Percentiles rank a stretch among this genome's conserved stretches.
Conservation (phyloP, 805 yeast species). For the Pichia nakasei region DNA sequence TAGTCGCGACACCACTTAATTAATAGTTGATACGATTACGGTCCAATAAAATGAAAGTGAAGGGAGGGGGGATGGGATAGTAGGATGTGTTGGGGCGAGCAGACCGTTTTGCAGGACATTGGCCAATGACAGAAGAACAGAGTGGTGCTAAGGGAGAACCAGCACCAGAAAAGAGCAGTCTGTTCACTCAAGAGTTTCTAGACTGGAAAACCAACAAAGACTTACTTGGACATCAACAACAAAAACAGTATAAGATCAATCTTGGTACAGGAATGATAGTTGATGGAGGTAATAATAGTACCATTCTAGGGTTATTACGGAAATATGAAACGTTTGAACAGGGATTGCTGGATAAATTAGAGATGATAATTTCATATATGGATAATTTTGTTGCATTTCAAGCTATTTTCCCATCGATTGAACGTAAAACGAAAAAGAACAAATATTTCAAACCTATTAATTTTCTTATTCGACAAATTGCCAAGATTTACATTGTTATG, state of each 20-base stretch:
- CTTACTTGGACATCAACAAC: not conserved
- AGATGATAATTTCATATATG: constrained; percentile 19
- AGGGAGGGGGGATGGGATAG: too few relatives aligned
- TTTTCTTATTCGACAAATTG: constrained; percentile 15
- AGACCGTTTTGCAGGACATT: too few relatives aligned
- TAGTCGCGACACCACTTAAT: too few relatives aligned
- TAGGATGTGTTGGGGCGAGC: too few relatives aligned
- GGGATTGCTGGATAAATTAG: constrained; percentile 15
- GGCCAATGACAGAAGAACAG: not conserved
- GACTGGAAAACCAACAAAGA: not conserved
- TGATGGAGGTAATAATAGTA: too few relatives aligned
- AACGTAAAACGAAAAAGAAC: not conserved
- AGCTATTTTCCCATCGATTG: constrained; percentile 16
- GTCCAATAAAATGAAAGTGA: too few relatives aligned
- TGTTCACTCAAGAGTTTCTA: not conserved
- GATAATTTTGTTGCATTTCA: constrained; percentile 24
- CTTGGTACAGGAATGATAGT: too few relatives aligned
- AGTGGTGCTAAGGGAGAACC: too few relatives aligned
- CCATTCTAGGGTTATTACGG: too few relatives aligned
- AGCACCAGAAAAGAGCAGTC: too few relatives aligned
- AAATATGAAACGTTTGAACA: constrained; percentile 16
- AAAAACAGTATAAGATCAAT: too few relatives aligned
- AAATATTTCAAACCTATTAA: constrained; percentile 11
- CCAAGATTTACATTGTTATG: constrained; percentile 24
- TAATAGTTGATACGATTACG: too few relatives aligned